These are phyloP conservation scores for Pseudocercospora eumusae DNA, from an alignment of 2,329 filamentous ascomycete genomes.

Conservation along the genomic window DNA sequence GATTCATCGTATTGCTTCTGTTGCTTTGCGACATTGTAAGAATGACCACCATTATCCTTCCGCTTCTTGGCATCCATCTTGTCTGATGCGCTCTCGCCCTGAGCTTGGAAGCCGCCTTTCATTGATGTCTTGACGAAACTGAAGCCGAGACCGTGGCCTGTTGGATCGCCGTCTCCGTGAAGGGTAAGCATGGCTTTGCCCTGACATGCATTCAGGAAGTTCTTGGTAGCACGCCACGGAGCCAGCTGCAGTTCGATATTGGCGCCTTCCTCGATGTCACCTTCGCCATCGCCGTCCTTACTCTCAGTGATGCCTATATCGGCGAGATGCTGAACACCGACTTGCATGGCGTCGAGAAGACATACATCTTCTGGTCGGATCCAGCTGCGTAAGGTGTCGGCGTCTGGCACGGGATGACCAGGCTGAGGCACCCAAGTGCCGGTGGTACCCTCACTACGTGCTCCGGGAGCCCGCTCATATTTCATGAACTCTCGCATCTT, in stretches of 20 bases:
- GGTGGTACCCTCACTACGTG: constrained; percentile 49
- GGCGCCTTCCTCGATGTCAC: constrained; percentile 65
- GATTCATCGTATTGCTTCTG: constrained; percentile 89
- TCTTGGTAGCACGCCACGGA: constrained; percentile 95
- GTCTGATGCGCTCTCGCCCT: constrained; percentile 84
- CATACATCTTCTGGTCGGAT: constrained; percentile 96
- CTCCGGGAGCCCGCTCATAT: constrained; percentile 82
- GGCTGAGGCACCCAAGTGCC: constrained; percentile 82
- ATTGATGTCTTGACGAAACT: constrained; percentile 98
- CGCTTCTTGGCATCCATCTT: constrained; percentile 76
- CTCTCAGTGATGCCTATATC: constrained; percentile 82
- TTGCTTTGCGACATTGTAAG: constrained; percentile 95
- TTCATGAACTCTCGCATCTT: constrained; percentile 96
- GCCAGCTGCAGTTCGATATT: constrained; percentile 85
- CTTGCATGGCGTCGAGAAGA: constrained; percentile 92
- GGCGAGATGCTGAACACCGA: constrained; percentile 84
- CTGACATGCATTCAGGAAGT: constrained; percentile 89
- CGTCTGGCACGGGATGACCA: constrained; percentile 75
- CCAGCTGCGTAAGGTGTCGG: constrained; percentile 77
- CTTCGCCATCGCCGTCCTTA: constrained; percentile 63
- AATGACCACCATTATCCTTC: constrained; percentile 77
- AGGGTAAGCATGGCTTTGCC: constrained; percentile 96
- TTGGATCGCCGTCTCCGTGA: constrained; percentile 92
- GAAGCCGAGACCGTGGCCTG: constrained; percentile 88
- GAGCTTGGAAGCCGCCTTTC: constrained; percentile 94